Evolutionary conservation across 2,329 filamentous ascomycete genomes (phyloP), one percentile per base, ranked within the genome.

Genomic region (Penicillium paneum): DNA sequence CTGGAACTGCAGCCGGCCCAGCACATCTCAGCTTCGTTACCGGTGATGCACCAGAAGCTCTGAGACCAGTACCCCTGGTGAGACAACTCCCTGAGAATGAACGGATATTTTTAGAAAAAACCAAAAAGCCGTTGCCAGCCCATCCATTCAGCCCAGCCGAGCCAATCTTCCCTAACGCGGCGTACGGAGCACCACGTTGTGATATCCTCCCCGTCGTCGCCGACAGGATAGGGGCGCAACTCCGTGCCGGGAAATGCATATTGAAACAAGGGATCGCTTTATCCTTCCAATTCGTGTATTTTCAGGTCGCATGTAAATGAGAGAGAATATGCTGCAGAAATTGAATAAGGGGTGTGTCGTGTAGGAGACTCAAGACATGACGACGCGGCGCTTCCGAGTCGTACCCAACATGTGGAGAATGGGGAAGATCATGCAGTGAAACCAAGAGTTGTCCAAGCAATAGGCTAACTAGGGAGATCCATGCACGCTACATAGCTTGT

Each of bases 221-320:
- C 19, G 50, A 55, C 32, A 56, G 32, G 8, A 59, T 35, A 44
- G 60, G 56, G 21, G 45, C 24, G 28, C 53, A 61, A 54, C 53
- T 49, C 31, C 48, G 50, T 38, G 51, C 34, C n/a, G 49, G 35
- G 17, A 47, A 35, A 26, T 45, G 52, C 62, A 64, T 64, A 6
- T 28, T 44, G 32, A 7, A 28, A 44, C 5, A 10, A 1, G 5
- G 2, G 3, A 7, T 49, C 10, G 34, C 28, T 8, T 5, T 45
- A 2, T 31, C 3, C 5, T 17, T 26, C 11, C 38, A 19, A 32
- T 36, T n/a, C 32, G 17, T 31, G n/a, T 50, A 39, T 43, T 15
- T 34, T 28, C 13, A 19, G 5, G 21, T 36, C 38, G 36, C 44
- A 28, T 49, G 10, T 24, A 26, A 45, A 21, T 15, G 21, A 31